Base-by-base conservation (phyloP, 805 yeast species). In the Pichia ethanolica region DNA sequence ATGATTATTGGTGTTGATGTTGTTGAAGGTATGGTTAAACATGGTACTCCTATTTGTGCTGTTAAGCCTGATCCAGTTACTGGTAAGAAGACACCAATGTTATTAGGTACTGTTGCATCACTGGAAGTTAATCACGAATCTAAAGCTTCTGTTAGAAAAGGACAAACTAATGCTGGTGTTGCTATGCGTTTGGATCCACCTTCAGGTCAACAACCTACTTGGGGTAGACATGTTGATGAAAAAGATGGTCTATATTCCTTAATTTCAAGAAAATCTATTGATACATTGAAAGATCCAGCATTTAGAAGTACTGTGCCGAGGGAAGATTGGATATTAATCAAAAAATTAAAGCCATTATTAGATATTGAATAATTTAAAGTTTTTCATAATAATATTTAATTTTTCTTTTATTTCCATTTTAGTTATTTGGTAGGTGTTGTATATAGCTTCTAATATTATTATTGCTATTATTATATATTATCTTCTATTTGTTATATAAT, bases 1-100 rank as follows among this genome's bases (percentile, higher is more conserved):
- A 93, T 93, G 98, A 90, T 93, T 64, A 87, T 93, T 64, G 99
- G 99, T 81, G 98, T 93, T 51, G 99, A 93, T 66, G 96, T 93
- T 52, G 68, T 79, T 42, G 98, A 93, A 65, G 99, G 99, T 62
- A 74, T 85, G 43, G 77, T 93, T 40, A 81, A 90, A 54, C 69
- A 86, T 40, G 99, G 99, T 51, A 90, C 99, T 6, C 99, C 99
- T 54, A 88, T 93, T 52, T 85, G 96, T 73, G 89, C 91, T 30
- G 97, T 93, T 42, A 89, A 89, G 68, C 72, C 74, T 40, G 97
- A 91, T 65, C 96, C 97, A 40, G 76, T 75, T 14, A 88, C 97
- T 0, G 86, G 87, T 56, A 82, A 82, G 64, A 79, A 78, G 53
- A 82, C 75, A 56, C 74, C 84, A 47, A 72, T 85, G 58, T 73